Evolutionary conservation across 2,329 filamentous ascomycete species (phyloP), one percentile per base, ranked within the genome.

Genomic region (Fusarium transvaalense): DNA sequence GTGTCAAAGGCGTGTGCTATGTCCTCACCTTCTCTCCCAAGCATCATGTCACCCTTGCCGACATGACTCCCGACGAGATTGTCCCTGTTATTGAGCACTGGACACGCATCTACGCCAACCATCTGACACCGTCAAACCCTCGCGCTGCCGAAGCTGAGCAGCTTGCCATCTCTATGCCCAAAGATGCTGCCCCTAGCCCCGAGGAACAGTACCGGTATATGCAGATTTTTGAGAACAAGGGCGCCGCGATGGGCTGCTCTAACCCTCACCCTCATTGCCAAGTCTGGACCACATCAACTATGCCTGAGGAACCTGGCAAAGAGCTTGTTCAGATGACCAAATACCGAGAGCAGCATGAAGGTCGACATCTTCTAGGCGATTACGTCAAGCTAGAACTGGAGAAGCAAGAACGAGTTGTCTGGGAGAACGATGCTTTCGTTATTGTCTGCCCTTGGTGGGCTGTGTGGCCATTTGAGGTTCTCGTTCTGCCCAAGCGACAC

Each of bases 141-240:
- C 86, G 94, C 9, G 84, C 69, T 1, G 66, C 77, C 19, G 71
- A 77, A 6, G 79, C 81, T 3, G 81, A 81, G 2, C 73, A 78
- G 21, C 77, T 83, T 7, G 73, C 79, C 7, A 76, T 86, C 10
- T 77, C 79, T 3, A 73, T 83, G 76, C 47, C 74, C 32, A 77
- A 68, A 19, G 77, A 80, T 8, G 76, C 75, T 14, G 76, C 78
- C 12, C 79, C 79, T 8, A 43, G 73, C 2, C 91, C 93, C 6
- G 88, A 85, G 52, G 87, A 92, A 54, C 93, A 97, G 80, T 93
- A 97, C 74, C 89, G 92, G 55, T 98, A 97, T 82, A 97, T 99
- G 94, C 96, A 99, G 78, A 98, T 99, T 69, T 99, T 99, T 68
- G 96, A 99, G 82, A 99, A 99, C 84, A 99, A 99, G 82, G 96